phyloP scores from a whole-genome alignment of 1,284 basidiomycete genomes.

The Cryptococcus neoformans region DNA sequence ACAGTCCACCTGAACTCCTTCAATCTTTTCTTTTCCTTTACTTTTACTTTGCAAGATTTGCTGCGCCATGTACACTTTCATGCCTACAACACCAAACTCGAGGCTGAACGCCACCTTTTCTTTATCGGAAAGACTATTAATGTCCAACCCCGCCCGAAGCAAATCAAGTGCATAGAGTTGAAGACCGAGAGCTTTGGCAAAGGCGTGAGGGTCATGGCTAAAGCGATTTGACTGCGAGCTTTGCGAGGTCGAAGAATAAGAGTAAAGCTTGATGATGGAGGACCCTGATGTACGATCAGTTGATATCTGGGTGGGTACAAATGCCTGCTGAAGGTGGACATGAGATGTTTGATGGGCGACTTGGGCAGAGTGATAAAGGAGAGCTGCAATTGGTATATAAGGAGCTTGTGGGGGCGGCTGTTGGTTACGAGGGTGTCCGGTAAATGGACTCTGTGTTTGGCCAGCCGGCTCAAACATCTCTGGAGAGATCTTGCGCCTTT shows the following conservation, averaged over 20 bases:
- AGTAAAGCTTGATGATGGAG: neutral
- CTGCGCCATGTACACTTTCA: slow-evolving; percentile 22
- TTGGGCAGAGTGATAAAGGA: slow-evolving; percentile 35
- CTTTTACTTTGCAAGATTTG: neutral
- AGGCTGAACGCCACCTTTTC: slow-evolving; percentile 35
- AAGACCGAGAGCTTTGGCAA: slow-evolving; percentile 24
- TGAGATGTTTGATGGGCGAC: slow-evolving; percentile 28
- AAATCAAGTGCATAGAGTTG: slow-evolving; percentile 35
- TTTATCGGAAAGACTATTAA: slow-evolving; percentile 21
- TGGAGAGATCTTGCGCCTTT: neutral
- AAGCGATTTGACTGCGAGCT: slow-evolving; percentile 1
- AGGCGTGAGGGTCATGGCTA: slow-evolving; percentile 24
- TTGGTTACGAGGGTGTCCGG: too few relatives aligned
- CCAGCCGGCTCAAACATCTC: neutral
- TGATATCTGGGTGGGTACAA: slow-evolving; percentile 25
- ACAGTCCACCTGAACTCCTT: slow-evolving; percentile 9
- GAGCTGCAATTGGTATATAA: slow-evolving; percentile 1
- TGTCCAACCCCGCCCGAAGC: slow-evolving; percentile 20
- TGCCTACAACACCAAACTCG: slow-evolving; percentile 30
- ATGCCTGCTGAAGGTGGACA: slow-evolving; percentile 35
- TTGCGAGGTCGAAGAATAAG: neutral
- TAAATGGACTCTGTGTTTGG: neutral
- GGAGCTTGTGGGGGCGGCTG: too few relatives aligned
- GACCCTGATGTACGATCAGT: neutral
- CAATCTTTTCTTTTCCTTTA: slow-evolving; percentile 10